Evolutionary conservation across 176 grass and related monocot species (phyloP).

Genomic region (Hyparrhenia diplandra): DNA sequence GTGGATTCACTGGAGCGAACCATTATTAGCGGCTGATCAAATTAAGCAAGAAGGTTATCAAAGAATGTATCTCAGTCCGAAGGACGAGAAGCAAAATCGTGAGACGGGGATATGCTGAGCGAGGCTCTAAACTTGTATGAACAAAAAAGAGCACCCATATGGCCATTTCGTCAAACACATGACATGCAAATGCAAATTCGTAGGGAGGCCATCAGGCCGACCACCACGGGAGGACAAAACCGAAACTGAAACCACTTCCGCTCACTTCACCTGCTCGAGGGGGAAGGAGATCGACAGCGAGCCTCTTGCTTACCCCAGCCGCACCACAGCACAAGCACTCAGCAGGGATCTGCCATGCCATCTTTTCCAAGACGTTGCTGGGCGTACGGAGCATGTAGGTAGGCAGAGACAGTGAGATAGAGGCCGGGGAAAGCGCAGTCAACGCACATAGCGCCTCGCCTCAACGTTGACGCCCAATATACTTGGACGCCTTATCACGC

Average conservation of each 20-base stretch:
- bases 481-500: background rate
- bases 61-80: too few relatives aligned
- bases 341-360: background rate
- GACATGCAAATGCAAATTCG: background rate
- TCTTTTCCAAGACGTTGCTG: background rate
- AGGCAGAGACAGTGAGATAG: background rate
- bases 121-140: too few relatives aligned
- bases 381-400: background rate
- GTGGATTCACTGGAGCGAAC: too few relatives aligned
- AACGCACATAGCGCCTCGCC: background rate
- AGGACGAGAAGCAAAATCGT: too few relatives aligned
- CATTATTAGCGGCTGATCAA: too few relatives aligned
- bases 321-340: background rate
- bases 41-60: too few relatives aligned
- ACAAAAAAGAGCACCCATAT: too few relatives aligned
- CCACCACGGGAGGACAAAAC: background rate
- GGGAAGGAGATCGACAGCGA: background rate
- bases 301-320: background rate
- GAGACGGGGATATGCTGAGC: too few relatives aligned
- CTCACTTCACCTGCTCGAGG: background rate
- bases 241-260: background rate
- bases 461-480: too few relatives aligned
- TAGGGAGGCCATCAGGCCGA: background rate
- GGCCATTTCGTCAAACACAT: too few relatives aligned
- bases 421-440: background rate